Base-by-base conservation (phyloP, 306 rosid genomes). In the Prunus salicina region DNA sequence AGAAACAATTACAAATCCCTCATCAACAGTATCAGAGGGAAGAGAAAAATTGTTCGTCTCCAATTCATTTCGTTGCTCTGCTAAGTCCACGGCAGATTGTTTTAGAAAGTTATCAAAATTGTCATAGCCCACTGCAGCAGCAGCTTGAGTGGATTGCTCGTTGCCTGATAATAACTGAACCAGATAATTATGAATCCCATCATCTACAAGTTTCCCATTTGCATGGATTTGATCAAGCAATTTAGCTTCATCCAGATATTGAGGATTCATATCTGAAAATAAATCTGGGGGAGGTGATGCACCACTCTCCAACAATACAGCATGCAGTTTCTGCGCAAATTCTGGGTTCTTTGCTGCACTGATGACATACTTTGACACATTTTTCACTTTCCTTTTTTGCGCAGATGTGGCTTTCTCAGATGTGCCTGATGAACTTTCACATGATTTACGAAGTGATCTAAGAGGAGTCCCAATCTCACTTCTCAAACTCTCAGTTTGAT, bases 271-370 rank as follows among this genome's bases (percentile, higher is more conserved):
- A 83, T 91, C 88, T 34, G 93, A 82, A 88, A 91, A 93, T 69
- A 93, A 88, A 84, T 91, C 98, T 56, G 94, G 89, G 64, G 97
- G 97, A 84, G 96, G 99, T 34, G 92, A 84, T 28, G 98, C 99
- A 27, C 96, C 97, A 71, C 93, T 92, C 85, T 92, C 99, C 87
- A 91, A 84, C 78, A 89, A 85, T 79, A 96, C 95, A 55, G 87
- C 91, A 78, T 88, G 98, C 50, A 92, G 84, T 78, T 91, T 92
- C 85, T 91, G 92, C 62, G 96, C 96, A 81, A 92, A 96, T 64
- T 86, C 96, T 25, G 98, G 96, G 84, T 93, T 80, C 83, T 89
- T 88, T 85, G 99, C 91, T 12, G 97, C 99, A 81, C 86, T 88
- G 64, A 89, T 92, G 74, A 91, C 97, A 86, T 91, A 95, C 79